Base-by-base conservation (phyloP, 352 stramenopile species). In the Blastocystis sp. region DNA sequence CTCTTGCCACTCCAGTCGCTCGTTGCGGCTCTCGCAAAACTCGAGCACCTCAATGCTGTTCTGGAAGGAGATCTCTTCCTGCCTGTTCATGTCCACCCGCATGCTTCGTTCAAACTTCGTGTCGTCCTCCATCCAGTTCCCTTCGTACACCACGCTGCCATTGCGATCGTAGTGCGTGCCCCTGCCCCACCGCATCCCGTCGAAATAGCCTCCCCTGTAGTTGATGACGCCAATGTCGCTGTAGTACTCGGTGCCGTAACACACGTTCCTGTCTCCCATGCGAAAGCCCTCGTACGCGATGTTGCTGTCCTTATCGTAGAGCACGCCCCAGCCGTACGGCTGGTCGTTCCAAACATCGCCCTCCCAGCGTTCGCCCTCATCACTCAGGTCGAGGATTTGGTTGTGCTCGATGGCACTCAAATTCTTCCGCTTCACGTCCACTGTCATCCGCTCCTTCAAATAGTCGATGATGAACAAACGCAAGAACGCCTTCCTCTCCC, bases 241-340 rank as follows among this genome's bases (percentile, higher is more conserved):
- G 21, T 10, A n/a, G 71, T 81, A 81, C 10, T 41, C 26, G 12
- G 35, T 45, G 1, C 71, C 71, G 66, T 67, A 81, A 33, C 71
- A 81, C 9, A 81, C 45, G 45, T 81, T 65, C 19, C 71, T 67
- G 2, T 26, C 29, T 12, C 13, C 29, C n/a, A 51, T 45, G 6
- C 71, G 71, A 81, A 81, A 81, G 9, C 71, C 71, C n/a, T 51
- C 50, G 45, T 65, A 81, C 13, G 50, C 39, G 33, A 81, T 31
- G 9, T 63, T 24, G 6, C 41, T 65, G 13, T 81, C n/a, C 41
- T 67, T 35, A 24, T 81, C 50, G 37, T 41, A 81, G 45, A 65
- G 51, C 26, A n/a, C 26, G 29, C 71, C 71, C 71, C 71, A 81
- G 63, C 71, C 71, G 41, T 51, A 81, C 13, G 71, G 39, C 26